Evolutionary conservation across 2,329 filamentous ascomycete species (phyloP).

Genomic region (Zymoseptoria ardabiliae): DNA sequence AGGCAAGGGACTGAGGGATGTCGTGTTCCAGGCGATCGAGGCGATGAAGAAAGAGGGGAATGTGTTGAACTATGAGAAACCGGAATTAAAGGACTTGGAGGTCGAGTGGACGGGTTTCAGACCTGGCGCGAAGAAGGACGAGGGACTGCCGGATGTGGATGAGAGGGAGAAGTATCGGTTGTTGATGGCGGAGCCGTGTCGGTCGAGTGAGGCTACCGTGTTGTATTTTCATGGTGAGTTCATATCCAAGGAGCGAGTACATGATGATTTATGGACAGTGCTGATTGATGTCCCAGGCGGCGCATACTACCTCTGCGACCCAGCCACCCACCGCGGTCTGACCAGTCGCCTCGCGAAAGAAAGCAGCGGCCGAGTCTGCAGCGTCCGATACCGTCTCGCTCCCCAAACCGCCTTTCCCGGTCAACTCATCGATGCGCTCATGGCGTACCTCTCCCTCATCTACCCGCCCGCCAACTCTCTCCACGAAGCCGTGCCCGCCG

Average conservation of each 20-base stretch:
- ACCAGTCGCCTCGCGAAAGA: slow-evolving; percentile 57
- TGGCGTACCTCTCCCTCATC: slow-evolving; percentile 65
- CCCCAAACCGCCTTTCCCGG: slow-evolving; percentile 70
- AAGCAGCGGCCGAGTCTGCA: slow-evolving; percentile 61
- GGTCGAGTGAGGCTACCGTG: slow-evolving; percentile 53
- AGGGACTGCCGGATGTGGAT: slow-evolving; percentile 48
- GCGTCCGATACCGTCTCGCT: slow-evolving; percentile 65
- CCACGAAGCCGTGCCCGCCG: slow-evolving; percentile 57
- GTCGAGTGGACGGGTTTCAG: slow-evolving; percentile 73
- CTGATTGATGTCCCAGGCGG: slow-evolving; percentile 40
- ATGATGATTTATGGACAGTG: neutral
- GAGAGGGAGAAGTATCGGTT: slow-evolving; percentile 59
- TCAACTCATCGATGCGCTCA: slow-evolving; percentile 63
- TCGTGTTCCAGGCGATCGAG: slow-evolving; percentile 50
- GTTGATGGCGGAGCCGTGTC: slow-evolving; percentile 57
- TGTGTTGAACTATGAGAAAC: slow-evolving; percentile 38
- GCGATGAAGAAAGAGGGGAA: slow-evolving; percentile 40
- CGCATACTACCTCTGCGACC: slow-evolving; percentile 66
- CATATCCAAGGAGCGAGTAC: neutral
- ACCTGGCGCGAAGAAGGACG: slow-evolving; percentile 43
- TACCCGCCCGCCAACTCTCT: slow-evolving; percentile 62
- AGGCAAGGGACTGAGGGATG: slow-evolving; percentile 45
- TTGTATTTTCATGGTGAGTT: slow-evolving; percentile 59
- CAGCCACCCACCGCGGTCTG: slow-evolving; percentile 54
- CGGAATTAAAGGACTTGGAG: slow-evolving; percentile 52